Base-by-base conservation (phyloP, 192 early-diverging fungal genomes). In the Coemansia sp. region DNA sequence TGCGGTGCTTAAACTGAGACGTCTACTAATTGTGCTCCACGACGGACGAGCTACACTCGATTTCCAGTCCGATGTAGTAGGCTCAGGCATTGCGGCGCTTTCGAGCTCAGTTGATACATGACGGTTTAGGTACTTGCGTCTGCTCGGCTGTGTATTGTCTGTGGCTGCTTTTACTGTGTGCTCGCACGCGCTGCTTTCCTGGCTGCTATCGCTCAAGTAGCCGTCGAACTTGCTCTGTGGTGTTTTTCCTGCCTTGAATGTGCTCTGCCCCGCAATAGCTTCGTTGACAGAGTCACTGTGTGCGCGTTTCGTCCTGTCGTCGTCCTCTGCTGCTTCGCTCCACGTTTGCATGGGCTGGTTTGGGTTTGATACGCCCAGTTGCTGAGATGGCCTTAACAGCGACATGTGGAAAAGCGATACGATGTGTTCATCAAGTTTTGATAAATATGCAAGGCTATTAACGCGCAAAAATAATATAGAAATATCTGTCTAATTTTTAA, bases 121-220 rank as follows among this genome's bases (percentile, higher is more conserved):
- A 29, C 62, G 31, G 27, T 71, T 67, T 17, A 82, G 45, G 22
- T 77, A 82, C 39, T 44, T 62, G 45, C 79, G 78, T 20, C 20
- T 56, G 55, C 29, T 20, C 20, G n/a, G n/a, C 4, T 29, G n/a
- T 9, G 34, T 20, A 48, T 27, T 19, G 13, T 44, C 19, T 5
- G 15, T 9, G 27, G 48, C 5, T 32, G 15, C 38, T 20, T 42
- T 59, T 48, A n/a, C 4, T 19, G 17, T 60, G 60, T 38, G 22
- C 19, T 39, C 61, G 42, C 27, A 55, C 13, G 40, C 38, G 61
- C 31, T 62, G 15, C 67, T 44, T 29, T 46, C 58, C 40, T 77
- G 71, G 62, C 75, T 76, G 9, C 60, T 72, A 27, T 77, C 80
- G 66, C 80, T 77, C 59, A 76, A 40, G 65, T 74, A 71, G 36